Evolutionary conservation across 257 asterid genomes (phyloP).

Genomic region (Lantana camara): DNA sequence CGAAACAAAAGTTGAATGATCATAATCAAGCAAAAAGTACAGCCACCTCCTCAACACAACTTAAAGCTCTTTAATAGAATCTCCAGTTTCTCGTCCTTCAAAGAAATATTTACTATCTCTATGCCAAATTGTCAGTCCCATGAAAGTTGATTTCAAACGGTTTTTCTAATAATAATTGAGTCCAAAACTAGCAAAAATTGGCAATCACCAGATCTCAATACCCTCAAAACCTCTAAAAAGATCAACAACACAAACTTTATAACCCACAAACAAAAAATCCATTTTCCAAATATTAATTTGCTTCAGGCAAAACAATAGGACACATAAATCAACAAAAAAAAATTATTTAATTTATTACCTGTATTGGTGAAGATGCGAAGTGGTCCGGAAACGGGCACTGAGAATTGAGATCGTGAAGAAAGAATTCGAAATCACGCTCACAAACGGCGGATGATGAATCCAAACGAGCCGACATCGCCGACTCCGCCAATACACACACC

Average conservation of each 20-base stretch:
- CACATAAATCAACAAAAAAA: not conserved
- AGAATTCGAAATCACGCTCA: slow-evolving; percentile 34
- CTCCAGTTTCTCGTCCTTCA: not conserved
- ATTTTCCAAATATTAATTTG: no score
- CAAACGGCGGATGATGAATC: slow-evolving; percentile 32
- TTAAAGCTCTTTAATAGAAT: not conserved
- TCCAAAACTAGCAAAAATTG: not conserved
- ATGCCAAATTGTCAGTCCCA: slow-evolving; percentile 8
- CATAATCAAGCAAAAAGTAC: slow-evolving; percentile 4
- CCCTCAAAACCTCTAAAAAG: not conserved
- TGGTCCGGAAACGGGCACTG: slow-evolving; percentile 49
- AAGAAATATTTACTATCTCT: not conserved
- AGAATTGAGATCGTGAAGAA: slow-evolving; percentile 51
- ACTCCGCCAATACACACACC: slow-evolving; percentile 33
- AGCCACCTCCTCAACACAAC: slow-evolving; percentile 12
- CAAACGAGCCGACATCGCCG: slow-evolving; percentile 32
- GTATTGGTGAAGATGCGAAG: slow-evolving; percentile 37
- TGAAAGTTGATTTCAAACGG: no score
- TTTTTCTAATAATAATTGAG: no score
- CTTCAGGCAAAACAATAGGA: no score
- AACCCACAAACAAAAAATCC: not conserved
- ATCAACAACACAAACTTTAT: not conserved
- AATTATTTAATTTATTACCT: slow-evolving; percentile 38
- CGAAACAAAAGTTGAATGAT: not conserved
- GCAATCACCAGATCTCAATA: not conserved